Conservation (phyloP, 495 filamentous ascomycete genomes). For the Cladorrhinum samala region DNA sequence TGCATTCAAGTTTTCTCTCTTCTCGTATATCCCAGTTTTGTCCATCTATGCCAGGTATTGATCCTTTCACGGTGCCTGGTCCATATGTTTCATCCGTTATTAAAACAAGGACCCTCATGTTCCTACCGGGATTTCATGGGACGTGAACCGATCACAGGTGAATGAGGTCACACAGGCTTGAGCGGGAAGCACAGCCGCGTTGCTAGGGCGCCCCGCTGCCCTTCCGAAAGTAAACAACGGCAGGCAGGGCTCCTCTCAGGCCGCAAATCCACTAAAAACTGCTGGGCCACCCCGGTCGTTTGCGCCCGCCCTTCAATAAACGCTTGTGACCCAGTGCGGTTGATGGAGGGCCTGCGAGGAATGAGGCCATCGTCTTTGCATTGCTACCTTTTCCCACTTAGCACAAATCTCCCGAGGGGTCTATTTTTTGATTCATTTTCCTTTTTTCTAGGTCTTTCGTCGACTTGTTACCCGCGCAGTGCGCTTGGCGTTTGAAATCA, state of each 20-base stretch:
- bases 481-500: conserved; percentile 14
- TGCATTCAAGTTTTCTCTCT: no score
- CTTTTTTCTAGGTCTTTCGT: background rate
- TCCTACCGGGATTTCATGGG: no score
- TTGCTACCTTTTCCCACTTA: conserved; percentile 1
- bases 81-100: no score
- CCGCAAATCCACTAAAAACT: conserved; percentile 15
- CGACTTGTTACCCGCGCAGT: conserved; percentile 8
- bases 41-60: no score
- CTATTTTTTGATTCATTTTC: conserved; percentile 6
- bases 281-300: conserved; percentile 13
- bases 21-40: no score
- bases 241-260: background rate
- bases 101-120: no score
- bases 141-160: no score
- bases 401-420: background rate
- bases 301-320: background rate
- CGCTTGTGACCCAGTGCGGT: conserved; percentile 13
- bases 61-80: no score
- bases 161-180: background rate
- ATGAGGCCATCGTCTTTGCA: conserved; percentile 7
- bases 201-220: conserved; percentile 9
- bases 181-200: conserved; percentile 1
- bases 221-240: conserved; percentile 15
- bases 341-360: conserved; percentile 1